Percentiles rank a stretch among this genome's conserved stretches.
These are phyloP conservation scores for Pleurotus giganteus DNA, from an alignment of 768 basidiomycete species.

Conservation along the genomic window DNA sequence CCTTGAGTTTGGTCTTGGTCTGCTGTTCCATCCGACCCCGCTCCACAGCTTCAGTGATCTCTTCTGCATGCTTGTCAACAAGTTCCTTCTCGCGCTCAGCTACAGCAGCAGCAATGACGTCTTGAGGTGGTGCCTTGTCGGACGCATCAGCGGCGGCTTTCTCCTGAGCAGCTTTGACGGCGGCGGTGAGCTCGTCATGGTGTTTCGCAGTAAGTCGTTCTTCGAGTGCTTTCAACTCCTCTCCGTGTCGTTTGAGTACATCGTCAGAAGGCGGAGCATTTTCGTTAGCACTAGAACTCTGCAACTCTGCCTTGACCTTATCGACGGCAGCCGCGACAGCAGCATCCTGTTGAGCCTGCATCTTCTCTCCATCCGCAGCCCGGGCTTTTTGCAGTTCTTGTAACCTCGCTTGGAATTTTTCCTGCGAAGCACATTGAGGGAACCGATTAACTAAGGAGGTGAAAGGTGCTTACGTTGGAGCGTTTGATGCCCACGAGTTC, in stretches of 20 bases:
- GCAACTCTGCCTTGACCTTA: slow-evolving; percentile 48
- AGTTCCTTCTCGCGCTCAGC: slow-evolving; percentile 46
- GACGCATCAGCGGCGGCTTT: slow-evolving; percentile 21
- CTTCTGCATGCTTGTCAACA: slow-evolving; percentile 47
- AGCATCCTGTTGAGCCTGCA: slow-evolving; percentile 40
- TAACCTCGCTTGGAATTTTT: slow-evolving; percentile 59
- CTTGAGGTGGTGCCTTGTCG: slow-evolving; percentile 27
- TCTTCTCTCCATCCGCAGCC: slow-evolving; percentile 42
- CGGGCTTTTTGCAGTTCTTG: slow-evolving; percentile 51
- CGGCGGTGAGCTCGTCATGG: slow-evolving; percentile 49
- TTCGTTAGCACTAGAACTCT: slow-evolving; percentile 16
- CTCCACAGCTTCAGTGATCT: slow-evolving; percentile 66
- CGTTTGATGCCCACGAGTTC: slow-evolving; percentile 42
- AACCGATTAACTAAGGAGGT: neutral
- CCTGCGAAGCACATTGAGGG: slow-evolving; percentile 33
- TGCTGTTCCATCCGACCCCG: slow-evolving; percentile 62
- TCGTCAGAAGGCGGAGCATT: slow-evolving; percentile 35
- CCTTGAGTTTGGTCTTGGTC: slow-evolving; percentile 67
- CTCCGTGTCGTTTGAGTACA: slow-evolving; percentile 49
- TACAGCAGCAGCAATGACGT: slow-evolving; percentile 47
- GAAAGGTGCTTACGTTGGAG: slow-evolving; percentile 33
- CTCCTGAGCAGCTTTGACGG: slow-evolving; percentile 44
- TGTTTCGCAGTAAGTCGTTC: slow-evolving; percentile 52
- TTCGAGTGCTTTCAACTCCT: slow-evolving; percentile 57
- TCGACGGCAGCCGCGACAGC: slow-evolving; percentile 58